These are phyloP conservation scores for Aurifilum marmelostoma DNA, from an alignment of 2,329 filamentous ascomycete species.

Conservation along the genomic window DNA sequence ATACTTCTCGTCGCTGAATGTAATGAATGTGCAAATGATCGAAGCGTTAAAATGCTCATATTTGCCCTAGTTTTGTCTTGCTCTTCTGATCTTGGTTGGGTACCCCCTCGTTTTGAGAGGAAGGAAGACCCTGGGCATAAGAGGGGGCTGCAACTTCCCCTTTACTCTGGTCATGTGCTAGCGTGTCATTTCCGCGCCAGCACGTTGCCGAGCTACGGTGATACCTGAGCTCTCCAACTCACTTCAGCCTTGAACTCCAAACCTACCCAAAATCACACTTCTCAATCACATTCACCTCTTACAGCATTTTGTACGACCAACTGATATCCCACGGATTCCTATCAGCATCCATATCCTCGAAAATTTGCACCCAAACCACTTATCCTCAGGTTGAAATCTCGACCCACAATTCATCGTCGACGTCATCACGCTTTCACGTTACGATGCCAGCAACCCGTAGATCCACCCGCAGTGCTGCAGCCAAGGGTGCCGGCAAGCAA, in stretches of 20 bases:
- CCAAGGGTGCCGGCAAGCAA: slow-evolving; percentile 49
- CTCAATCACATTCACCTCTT: background rate
- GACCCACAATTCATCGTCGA: slow-evolving; percentile 21
- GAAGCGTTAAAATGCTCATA: background rate
- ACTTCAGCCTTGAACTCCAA: background rate
- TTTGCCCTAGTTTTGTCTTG: background rate
- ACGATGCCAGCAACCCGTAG: slow-evolving; percentile 55
- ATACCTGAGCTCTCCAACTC: background rate
- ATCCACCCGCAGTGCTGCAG: slow-evolving; percentile 46
- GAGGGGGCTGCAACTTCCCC: background rate
- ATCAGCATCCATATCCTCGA: background rate
- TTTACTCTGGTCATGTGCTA: slow-evolving; percentile 14
- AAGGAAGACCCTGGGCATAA: background rate
- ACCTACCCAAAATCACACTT: background rate
- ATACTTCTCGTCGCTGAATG: background rate
- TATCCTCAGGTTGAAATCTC: background rate
- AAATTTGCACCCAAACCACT: background rate
- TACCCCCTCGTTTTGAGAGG: background rate
- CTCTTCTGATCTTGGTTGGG: background rate
- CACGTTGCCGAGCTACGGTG: slow-evolving; percentile 15
- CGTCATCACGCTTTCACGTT: slow-evolving; percentile 29
- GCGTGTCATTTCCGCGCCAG: slow-evolving; percentile 13
- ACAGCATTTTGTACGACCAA: background rate
- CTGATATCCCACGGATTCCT: background rate
- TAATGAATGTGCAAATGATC: background rate